Base-by-base conservation (phyloP, 805 yeast species). In the Tetrapisispora iriomotensis region DNA sequence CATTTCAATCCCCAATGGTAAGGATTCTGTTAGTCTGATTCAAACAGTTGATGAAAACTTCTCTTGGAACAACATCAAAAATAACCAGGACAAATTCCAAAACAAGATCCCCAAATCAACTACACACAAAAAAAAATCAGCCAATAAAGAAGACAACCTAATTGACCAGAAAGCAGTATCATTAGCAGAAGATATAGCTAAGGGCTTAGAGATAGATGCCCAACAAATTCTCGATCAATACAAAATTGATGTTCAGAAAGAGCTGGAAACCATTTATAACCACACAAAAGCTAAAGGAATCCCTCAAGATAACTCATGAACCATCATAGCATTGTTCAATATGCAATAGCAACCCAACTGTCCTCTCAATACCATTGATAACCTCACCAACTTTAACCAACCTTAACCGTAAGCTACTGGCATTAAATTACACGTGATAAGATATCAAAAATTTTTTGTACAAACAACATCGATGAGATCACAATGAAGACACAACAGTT, bases 11-110 rank as follows among this genome's bases (percentile, higher is more conserved):
- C 79, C 80, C 0, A 40, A 43, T 6, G 76, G 72, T 0, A 62
- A 69, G 61, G 86, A 79, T 45, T 58, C 77, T 3, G 62, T 70
- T 65, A 64, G 65, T 17, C 70, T 75, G 46, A 76, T 79, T 21
- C 49, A 59, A 26, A 57, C 67, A 0, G 36, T 70, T 17, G 53
- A 60, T 38, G 70, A 62, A 4, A 32, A 38, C 0, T 58, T 66
- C n/a, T 27, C 29, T 18, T 27, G 29, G 29, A 9, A 27, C n/a
- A n/a, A 17, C 4, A 27, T 27, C 17, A 27, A 27, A n/a, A n/a
- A 27, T 10, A 18, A 27, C 17, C 29, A 10, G 9, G 18, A 27
- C 8, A n/a, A 10, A 7, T 27, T 14, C 18, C 18, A 27, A 14
- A n/a, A 3, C 8, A 13, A 8, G 15, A 17, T 27, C 18, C 29